Evolutionary conservation across 768 basidiomycete genomes (phyloP), one percentile per base, ranked within the genome.

Genomic region (Rhizopogon rudus): DNA sequence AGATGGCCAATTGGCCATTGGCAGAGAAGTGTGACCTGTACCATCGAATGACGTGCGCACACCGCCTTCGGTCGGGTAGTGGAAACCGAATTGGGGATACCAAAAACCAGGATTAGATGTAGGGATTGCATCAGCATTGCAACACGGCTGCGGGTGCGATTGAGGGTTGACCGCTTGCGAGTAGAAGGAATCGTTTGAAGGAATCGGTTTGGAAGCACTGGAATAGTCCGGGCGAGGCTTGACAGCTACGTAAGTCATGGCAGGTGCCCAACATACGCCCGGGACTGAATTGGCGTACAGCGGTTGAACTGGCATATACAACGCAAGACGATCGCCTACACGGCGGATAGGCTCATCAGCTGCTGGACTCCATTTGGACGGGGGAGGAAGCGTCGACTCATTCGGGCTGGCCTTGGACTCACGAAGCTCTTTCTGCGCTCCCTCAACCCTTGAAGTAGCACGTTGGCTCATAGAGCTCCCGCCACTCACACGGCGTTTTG

Each of bases 311-410:
- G 86, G 87, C 42, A 86, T 73, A 55, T 90, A 90, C 42, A 83
- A 79, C 2, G 80, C 81, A 54, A 71, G 79, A 51, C 83, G 75
- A 60, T 75, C 79, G 52, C 74, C 71, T 51, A 81, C 76, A 35
- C 83, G 79, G 31, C 80, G 68, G 55, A 91, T 81, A 16, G 87
- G 88, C 61, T 90, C 89, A 61, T 88, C 88, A n/a, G 78, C 86
- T 12, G 83, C 79, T 46, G 89, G 88, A 63, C 87, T 88, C 89
- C 89, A 91, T 67, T 84, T 84, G 2, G 88, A 83, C 22, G 89
- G 88, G 22, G 88, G 86, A 44, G 88, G 88, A 16, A 90, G 66
- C 12, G 63, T 39, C 40, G 76, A 76, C 35, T 71, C 63, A 42
- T 48, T 43, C 37, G 56, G 63, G 9, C 44, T 16, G n/a, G 39